Evolutionary conservation across 2,329 filamentous ascomycete genomes (phyloP), one percentile per base, ranked within the genome.

Genomic region (Fusarium globosum): DNA sequence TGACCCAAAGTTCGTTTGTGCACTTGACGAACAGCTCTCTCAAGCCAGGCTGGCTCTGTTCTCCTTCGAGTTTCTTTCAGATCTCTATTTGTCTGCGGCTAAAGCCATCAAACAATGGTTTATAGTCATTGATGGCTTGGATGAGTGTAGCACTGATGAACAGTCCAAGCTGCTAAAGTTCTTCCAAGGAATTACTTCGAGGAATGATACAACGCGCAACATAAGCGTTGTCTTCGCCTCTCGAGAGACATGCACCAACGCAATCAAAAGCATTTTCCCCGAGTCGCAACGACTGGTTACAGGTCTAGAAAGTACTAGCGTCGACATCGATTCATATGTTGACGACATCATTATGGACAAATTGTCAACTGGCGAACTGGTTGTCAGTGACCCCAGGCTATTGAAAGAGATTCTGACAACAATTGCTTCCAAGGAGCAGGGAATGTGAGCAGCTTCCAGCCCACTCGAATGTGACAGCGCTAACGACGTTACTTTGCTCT

Each of bases 401-500:
- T 14, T 43, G 3, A 10, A 45, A 2, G 61, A 61, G 15, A 51
- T 64, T n/a, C 9, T 42, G 3, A 6, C 4, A 9, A 51, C 56
- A 4, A 61, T 64, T 14, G 30, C 11, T 4, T 42, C 45, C 0
- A 65, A 62, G 18, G 62, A 65, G 7, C 39, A 65, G 4, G 62
- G 57, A n/a, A 65, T 62, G 62, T 62, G 9, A 35, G 62, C 14
- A 28, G 1, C n/a, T 7, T 35, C 1, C 6, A 4, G 3, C 15
- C 14, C 1, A 16, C 1, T 4, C 1, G 6, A 35, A 7, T 2
- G 3, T 15, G 12, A 15, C n/a, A 23, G 7, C 4, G 4, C 49
- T 52, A 26, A 26, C 16, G 0, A 26, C 4, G 1, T 2, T 11
- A 1, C 3, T 2, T 16, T 4, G 0, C 2, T 1, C 1, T 4